These are phyloP conservation scores for Zelopaecilomyces penicillatus DNA, from an alignment of 2,329 filamentous ascomycete genomes.

Conservation along the genomic window DNA sequence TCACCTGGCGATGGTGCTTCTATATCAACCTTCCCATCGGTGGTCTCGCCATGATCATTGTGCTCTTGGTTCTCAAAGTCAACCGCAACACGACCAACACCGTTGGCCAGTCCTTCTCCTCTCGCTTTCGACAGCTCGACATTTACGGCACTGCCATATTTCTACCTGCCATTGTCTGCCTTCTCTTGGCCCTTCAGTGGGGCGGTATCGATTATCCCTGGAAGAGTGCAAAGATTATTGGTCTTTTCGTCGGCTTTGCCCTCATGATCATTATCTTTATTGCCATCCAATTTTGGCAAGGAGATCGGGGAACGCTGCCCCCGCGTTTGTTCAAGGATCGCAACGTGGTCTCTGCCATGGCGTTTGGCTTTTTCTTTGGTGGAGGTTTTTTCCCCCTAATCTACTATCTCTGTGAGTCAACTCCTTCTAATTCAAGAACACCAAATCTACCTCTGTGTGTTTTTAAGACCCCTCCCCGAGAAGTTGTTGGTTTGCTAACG, in stretches of 20 bases:
- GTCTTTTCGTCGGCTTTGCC: conserved; percentile 41
- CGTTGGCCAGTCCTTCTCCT: conserved; percentile 22
- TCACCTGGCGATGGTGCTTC: conserved; percentile 47
- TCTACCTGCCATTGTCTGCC: conserved; percentile 42
- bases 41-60: conserved; percentile 37
- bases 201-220: conserved; percentile 45
- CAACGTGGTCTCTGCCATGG: conserved; percentile 30
- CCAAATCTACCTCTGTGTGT: not conserved
- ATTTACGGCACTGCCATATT: conserved; percentile 40
- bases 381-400: conserved; percentile 45
- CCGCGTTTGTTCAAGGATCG: conserved; percentile 37
- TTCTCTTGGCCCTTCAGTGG: conserved; percentile 50
- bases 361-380: conserved; percentile 41
- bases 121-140: conserved; percentile 39
- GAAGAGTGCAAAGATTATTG: conserved; percentile 39
- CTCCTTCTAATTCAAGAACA: not conserved
- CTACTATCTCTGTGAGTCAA: conserved; percentile 41
- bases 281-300: conserved; percentile 34
- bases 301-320: conserved; percentile 37
- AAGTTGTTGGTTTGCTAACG: conserved; percentile 8
- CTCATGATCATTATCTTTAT: conserved; percentile 39
- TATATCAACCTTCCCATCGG: conserved; percentile 39
- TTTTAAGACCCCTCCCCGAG: not conserved
- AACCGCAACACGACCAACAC: conserved; percentile 27
- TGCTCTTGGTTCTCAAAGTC: conserved; percentile 38